Evolutionary conservation across 192 early-diverging fungal genomes (phyloP).

Genomic region (Dissophora globulifera): DNA sequence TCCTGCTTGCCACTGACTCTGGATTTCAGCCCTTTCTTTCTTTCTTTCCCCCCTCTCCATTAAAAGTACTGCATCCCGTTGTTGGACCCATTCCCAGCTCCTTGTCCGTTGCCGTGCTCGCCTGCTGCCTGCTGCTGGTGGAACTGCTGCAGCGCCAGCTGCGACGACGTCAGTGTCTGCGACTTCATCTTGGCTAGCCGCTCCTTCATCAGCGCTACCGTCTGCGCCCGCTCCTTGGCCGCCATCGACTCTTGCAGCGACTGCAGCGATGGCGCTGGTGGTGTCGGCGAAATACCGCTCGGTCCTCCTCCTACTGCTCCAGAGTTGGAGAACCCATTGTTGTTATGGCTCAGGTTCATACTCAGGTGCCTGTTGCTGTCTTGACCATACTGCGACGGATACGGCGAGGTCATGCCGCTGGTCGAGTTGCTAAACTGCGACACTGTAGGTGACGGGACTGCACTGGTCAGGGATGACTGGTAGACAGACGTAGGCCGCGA

Average conservation of each 20-base stretch:
- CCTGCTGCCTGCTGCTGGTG: slow-evolving; percentile 39
- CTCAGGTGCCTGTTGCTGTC: slow-evolving; percentile 1
- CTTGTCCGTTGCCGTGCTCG: too few species aligned
- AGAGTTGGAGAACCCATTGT: background rate
- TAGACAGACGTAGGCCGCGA: slow-evolving; percentile 39
- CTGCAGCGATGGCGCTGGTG: slow-evolving; percentile 22
- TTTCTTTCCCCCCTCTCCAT: too few species aligned
- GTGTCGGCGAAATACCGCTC: background rate
- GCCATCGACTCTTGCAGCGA: slow-evolving; percentile 48
- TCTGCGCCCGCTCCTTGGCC: slow-evolving; percentile 62
- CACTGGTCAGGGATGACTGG: slow-evolving; percentile 10
- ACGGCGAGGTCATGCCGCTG: slow-evolving; percentile 24
- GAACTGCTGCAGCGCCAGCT: slow-evolving; percentile 45
- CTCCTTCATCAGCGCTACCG: slow-evolving; percentile 74
- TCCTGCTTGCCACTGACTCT: too few species aligned
- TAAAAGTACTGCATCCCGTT: slow-evolving; percentile 36
- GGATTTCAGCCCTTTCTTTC: too few species aligned
- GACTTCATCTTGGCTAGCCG: slow-evolving; percentile 72
- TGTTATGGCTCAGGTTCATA: too few species aligned
- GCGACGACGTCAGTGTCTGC: slow-evolving; percentile 38
- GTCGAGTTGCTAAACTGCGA: slow-evolving; percentile 3
- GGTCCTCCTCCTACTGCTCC: background rate
- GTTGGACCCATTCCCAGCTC: too few species aligned
- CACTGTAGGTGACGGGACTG: slow-evolving; percentile 3
- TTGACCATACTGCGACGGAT: slow-evolving; percentile 20